phyloP scores from a whole-genome alignment of 176 grass and related monocot species.

The Saccharum spontaneum region DNA sequence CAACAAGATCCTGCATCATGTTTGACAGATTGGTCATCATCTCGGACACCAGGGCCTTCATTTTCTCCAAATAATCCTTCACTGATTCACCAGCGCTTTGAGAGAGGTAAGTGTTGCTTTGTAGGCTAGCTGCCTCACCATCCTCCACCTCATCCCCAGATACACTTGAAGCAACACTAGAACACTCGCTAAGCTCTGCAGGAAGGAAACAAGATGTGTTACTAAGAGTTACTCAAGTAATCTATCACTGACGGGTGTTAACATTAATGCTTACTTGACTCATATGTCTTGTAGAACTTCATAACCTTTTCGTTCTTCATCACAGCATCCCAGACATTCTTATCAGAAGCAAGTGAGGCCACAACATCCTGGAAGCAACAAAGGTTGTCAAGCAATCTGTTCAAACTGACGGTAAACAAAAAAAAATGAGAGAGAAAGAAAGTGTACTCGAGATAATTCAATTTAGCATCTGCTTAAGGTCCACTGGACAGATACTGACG shows the following conservation, averaged over 20 bases:
- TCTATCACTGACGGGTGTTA: neutral
- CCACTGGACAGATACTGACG: neutral
- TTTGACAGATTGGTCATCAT: conserved; percentile 59
- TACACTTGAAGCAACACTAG: conserved; percentile 17
- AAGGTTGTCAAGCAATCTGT: neutral
- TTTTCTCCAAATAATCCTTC: conserved; percentile 38
- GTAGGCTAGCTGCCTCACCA: conserved; percentile 21
- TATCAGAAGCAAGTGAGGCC: conserved; percentile 54
- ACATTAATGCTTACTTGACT: conserved; percentile 36
- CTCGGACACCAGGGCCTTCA: conserved; percentile 47
- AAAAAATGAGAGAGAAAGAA: too few relatives aligned
- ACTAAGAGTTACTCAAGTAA: neutral
- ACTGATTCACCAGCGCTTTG: conserved; percentile 19
- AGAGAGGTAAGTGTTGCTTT: conserved; percentile 3
- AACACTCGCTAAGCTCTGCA: conserved; percentile 21
- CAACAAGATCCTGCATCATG: conserved; percentile 57
- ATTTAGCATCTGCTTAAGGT: neutral
- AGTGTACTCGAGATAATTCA: neutral
- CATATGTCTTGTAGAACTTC: conserved; percentile 51
- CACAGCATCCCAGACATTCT: conserved; percentile 66
- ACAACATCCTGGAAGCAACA: conserved; percentile 45
- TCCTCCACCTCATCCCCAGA: conserved; percentile 24
- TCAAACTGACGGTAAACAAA: neutral
- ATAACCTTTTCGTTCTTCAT: conserved; percentile 53
- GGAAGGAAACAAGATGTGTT: neutral